phyloP scores from a whole-genome alignment of 371 early-diverging fungal species.

The Lichtheimia ramosa region DNA sequence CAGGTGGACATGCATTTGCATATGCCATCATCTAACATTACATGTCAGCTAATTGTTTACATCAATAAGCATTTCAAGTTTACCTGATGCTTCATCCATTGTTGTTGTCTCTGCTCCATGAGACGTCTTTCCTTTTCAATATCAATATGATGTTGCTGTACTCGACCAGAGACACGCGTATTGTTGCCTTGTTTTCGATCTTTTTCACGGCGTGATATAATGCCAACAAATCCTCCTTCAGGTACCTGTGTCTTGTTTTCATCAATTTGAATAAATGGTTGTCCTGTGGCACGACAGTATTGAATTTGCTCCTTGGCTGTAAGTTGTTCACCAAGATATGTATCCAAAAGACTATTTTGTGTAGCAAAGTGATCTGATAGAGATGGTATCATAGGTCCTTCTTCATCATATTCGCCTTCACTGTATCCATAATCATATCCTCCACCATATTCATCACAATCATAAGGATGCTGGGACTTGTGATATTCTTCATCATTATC shows the following conservation, averaged over 20 bases:
- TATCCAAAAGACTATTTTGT: slow-evolving; percentile 43
- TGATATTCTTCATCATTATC: neutral
- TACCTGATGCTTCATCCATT: slow-evolving; percentile 43
- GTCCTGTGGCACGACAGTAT: slow-evolving; percentile 49
- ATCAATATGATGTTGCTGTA: slow-evolving; percentile 36
- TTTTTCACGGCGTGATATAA: slow-evolving; percentile 48
- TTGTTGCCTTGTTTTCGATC: slow-evolving; percentile 43
- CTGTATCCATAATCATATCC: slow-evolving; percentile 12
- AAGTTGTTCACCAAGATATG: slow-evolving; percentile 41
- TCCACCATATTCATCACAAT: slow-evolving; percentile 2
- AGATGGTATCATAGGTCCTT: slow-evolving; percentile 43
- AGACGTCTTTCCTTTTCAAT: slow-evolving; percentile 47
- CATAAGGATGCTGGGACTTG: slow-evolving; percentile 17
- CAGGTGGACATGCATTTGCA: slow-evolving; percentile 14
- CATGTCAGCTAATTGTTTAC: too few species aligned
- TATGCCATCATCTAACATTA: slow-evolving; percentile 29
- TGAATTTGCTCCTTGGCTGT: slow-evolving; percentile 52
- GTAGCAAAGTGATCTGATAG: slow-evolving; percentile 50
- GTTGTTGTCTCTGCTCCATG: slow-evolving; percentile 51
- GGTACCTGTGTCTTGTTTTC: slow-evolving; percentile 34
- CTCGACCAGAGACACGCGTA: slow-evolving; percentile 32
- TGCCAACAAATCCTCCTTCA: slow-evolving; percentile 45
- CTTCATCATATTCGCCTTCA: slow-evolving; percentile 24
- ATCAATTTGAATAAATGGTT: slow-evolving; percentile 48
- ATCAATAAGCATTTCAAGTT: too few species aligned